These are phyloP conservation scores for Russula olivacea DNA, from an alignment of 768 basidiomycete species.

Conservation along the genomic window DNA sequence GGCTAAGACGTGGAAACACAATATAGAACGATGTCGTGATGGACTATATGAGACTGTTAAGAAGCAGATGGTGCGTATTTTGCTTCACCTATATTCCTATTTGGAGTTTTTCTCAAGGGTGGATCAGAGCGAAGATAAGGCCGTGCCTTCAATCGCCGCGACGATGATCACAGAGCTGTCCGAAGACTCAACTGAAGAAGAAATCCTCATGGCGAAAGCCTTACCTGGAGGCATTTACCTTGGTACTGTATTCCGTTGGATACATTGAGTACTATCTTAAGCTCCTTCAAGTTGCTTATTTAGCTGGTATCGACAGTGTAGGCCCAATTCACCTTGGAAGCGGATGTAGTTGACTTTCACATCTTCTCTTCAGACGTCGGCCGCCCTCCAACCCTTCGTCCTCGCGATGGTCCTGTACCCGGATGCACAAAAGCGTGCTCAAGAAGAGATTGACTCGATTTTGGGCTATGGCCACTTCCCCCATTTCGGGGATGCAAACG, in stretches of 20 bases:
- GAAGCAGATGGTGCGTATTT: conserved; percentile 24
- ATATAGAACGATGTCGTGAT: conserved; percentile 24
- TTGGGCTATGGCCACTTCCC: conserved; percentile 10
- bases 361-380: conserved; percentile 12
- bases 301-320: conserved; percentile 16
- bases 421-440: conserved; percentile 29
- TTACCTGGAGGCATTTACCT: conserved; percentile 13
- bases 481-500: conserved; percentile 2
- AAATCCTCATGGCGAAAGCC: conserved; percentile 3
- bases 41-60: conserved; percentile 26
- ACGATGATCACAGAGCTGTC: conserved; percentile 5
- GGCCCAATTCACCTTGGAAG: background rate
- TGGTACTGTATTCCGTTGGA: background rate
- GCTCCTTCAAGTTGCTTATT: background rate
- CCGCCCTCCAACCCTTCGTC: conserved; percentile 27
- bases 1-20: conserved; percentile 21
- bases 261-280: background rate
- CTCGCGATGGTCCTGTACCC: conserved; percentile 33
- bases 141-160: conserved; percentile 8
- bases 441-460: conserved; percentile 31
- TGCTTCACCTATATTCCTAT: background rate
- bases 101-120: background rate
- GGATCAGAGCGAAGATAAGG: conserved; percentile 5
- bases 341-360: background rate
- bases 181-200: conserved; percentile 12